Evolutionary conservation across 768 basidiomycete genomes (phyloP).

Genomic region (Lactarius indigo): DNA sequence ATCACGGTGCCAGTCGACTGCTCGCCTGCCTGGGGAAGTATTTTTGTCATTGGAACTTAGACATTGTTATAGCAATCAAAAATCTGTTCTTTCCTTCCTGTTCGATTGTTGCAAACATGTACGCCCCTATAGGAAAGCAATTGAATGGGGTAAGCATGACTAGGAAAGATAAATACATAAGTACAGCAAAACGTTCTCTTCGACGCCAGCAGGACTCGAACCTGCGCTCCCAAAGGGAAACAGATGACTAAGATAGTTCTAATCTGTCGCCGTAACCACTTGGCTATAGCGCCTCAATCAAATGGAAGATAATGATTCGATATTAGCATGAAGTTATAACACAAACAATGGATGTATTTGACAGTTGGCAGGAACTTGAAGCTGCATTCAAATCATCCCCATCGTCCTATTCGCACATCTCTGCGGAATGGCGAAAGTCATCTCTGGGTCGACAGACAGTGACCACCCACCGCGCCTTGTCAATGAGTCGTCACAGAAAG

Average conservation of each 20-base stretch:
- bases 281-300: slow-evolving; percentile 61
- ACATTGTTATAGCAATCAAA: slow-evolving; percentile 14
- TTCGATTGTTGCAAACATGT: not conserved
- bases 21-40: not conserved
- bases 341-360: too few relatives aligned
- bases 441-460: not conserved
- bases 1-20: not conserved
- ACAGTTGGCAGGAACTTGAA: too few relatives aligned
- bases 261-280: slow-evolving; percentile 80
- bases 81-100: not conserved
- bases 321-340: not conserved
- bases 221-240: slow-evolving; percentile 28
- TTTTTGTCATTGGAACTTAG: slow-evolving; percentile 1
- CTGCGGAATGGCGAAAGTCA: not conserved
- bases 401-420: not conserved
- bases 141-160: too few relatives aligned
- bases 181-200: not conserved
- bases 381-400: not conserved
- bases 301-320: not conserved
- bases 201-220: slow-evolving; percentile 29
- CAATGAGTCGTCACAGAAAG: not conserved
- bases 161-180: not conserved
- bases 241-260: slow-evolving; percentile 37
- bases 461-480: not conserved
- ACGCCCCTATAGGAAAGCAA: too few relatives aligned